phyloP scores from a whole-genome alignment of 2,329 filamentous ascomycete genomes.

The Cladobotryum mycophilum region DNA sequence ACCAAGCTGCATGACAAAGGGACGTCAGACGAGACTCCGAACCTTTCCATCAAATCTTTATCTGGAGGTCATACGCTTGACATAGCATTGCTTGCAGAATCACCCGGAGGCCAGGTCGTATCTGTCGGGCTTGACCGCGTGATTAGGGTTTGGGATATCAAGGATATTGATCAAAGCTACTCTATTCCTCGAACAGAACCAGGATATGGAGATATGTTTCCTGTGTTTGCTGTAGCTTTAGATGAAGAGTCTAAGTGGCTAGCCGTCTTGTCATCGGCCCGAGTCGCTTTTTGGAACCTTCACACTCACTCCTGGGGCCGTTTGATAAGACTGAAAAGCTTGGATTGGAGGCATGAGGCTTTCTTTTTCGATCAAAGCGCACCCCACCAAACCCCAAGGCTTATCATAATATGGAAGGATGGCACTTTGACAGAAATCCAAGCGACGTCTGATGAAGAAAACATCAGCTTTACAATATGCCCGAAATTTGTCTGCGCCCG shows the following conservation, averaged over 20 bases:
- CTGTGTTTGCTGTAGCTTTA: conserved; percentile 57
- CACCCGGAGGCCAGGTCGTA: conserved; percentile 57
- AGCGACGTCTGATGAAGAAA: conserved; percentile 34
- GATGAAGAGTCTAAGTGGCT: conserved; percentile 60
- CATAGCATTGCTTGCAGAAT: conserved; percentile 58
- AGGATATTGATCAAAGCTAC: conserved; percentile 37
- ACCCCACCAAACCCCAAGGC: conserved; percentile 32
- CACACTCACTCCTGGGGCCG: conserved; percentile 49
- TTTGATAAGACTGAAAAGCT: conserved; percentile 43
- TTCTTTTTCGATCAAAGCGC: conserved; percentile 54
- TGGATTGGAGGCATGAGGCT: conserved; percentile 51
- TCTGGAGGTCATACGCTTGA: conserved; percentile 62
- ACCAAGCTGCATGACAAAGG: conserved; percentile 39
- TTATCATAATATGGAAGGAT: conserved; percentile 59
- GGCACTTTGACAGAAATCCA: conserved; percentile 55
- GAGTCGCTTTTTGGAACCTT: conserved; percentile 59
- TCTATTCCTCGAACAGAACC: conserved; percentile 35
- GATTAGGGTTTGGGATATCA: conserved; percentile 60
- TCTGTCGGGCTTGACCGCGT: conserved; percentile 65
- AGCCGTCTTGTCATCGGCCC: conserved; percentile 55
- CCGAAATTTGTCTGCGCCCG: conserved; percentile 42
- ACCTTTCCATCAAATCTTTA: conserved; percentile 55
- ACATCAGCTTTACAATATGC: conserved; percentile 41
- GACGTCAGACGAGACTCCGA: conserved; percentile 38
- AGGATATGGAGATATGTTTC: conserved; percentile 43